Base-by-base conservation (phyloP, 139 green algal genomes). In the Pseudopediastrum boryanum region DNA sequence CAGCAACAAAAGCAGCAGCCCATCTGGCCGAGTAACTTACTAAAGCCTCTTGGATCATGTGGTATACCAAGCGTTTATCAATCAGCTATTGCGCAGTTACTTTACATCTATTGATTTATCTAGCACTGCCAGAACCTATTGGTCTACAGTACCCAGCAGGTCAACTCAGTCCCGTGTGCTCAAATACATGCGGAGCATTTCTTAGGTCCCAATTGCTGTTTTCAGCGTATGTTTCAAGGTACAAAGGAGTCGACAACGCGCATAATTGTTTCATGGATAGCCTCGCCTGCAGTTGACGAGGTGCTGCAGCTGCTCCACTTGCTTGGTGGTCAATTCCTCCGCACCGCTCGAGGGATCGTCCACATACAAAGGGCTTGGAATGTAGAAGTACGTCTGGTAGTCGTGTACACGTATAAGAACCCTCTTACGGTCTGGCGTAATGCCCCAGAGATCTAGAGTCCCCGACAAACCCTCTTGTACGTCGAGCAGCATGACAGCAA, bases 311-410 rank as follows among this genome's bases (percentile, higher is more conserved):
- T 41, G 33, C 62, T 71, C n/a, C 7, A 50, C 62, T 36, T 16
- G 48, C 4, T 36, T 35, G 36, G 73, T 6, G 16, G 54, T 41
- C 19, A 52, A n/a, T 71, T 13, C 25, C 48, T 10, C 63, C 12
- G 16, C 29, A 31, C 48, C 38, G 39, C 33, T 46, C 25, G 21
- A 39, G 54, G 21, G 31, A 77, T 77, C 74, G 62, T 62, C 12
- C 19, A 29, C 23, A 38, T 65, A 38, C 58, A 71, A 35, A 39
- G 88, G 88, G 12, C 67, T 72, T 0, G 85, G 79, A 0, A 93
- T 78, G 69, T 86, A 88, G 69, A 92, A 87, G 78, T 90, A 90
- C 9, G 86, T 87, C 61, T 84, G 43, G 68, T 91, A 93, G 81
- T 88, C 85, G 31, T 51, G 35, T 1, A 91, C 52, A 8, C 74